These are phyloP conservation scores for Phaeotremella fagi DNA, from an alignment of 768 basidiomycete genomes.

Conservation along the genomic window DNA sequence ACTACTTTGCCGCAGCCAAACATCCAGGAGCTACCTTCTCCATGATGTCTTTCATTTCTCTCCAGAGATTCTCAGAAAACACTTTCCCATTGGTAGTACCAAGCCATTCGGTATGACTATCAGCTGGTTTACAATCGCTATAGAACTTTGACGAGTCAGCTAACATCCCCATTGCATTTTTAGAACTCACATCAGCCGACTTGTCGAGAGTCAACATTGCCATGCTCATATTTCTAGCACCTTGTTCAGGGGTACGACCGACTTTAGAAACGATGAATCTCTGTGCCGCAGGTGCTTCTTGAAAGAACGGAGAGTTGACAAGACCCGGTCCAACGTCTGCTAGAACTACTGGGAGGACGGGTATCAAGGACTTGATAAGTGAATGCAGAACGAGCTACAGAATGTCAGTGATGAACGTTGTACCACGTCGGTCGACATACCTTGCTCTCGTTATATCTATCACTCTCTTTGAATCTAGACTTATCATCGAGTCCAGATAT, in stretches of 20 bases:
- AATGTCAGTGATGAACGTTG: too few species aligned
- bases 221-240: constrained; percentile 1
- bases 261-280: background rate
- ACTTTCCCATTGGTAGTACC: background rate
- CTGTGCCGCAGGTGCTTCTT: background rate
- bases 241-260: constrained; percentile 3
- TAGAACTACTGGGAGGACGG: background rate
- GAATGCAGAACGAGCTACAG: constrained; percentile 1
- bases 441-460: constrained; percentile 7
- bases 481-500: background rate
- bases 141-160: background rate
- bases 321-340: background rate
- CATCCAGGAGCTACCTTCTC: background rate
- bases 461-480: background rate
- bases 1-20: background rate
- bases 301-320: constrained; percentile 4
- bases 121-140: background rate
- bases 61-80: constrained; percentile 4
- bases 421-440: background rate
- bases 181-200: constrained; percentile 3
- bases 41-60: background rate
- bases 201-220: constrained; percentile 4
- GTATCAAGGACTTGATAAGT: background rate
- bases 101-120: background rate
- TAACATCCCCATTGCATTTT: background rate